Percentiles rank a stretch among this genome's conserved stretches.
Conservation (phyloP, 768 basidiomycete genomes). For the Dacryopinax primogenitus region DNA sequence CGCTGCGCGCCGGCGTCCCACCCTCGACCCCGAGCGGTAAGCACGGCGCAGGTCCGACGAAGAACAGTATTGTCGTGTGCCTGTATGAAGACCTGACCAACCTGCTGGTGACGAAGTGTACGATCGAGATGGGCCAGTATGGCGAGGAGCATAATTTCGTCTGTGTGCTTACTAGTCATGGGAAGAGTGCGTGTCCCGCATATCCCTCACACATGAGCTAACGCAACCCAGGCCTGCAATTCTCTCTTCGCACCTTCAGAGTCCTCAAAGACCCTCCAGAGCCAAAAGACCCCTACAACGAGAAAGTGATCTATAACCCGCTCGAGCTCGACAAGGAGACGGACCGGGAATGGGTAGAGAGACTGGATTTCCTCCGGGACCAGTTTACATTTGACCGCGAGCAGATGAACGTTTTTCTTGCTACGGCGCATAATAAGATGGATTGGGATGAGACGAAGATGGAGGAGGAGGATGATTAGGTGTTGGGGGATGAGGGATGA, state of each 20-base stretch:
- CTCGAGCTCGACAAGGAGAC: slow-evolving; percentile 50
- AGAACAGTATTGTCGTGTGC: slow-evolving; percentile 45
- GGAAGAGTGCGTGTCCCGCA: slow-evolving; percentile 18
- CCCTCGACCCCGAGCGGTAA: background rate
- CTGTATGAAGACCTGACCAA: slow-evolving; percentile 84
- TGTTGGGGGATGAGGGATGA: background rate
- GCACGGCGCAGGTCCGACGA: slow-evolving; percentile 33
- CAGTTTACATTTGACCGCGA: slow-evolving; percentile 56
- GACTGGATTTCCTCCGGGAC: slow-evolving; percentile 46
- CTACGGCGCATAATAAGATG: slow-evolving; percentile 36
- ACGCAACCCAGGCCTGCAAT: slow-evolving; percentile 40
- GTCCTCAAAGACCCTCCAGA: slow-evolving; percentile 28
- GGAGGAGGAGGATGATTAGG: slow-evolving; percentile 1
- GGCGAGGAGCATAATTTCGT: slow-evolving; percentile 49
- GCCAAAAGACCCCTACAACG: slow-evolving; percentile 26
- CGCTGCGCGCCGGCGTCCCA: background rate
- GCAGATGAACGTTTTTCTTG: slow-evolving; percentile 56
- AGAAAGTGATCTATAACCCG: slow-evolving; percentile 50
- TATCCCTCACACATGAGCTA: background rate
- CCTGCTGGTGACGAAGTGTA: slow-evolving; percentile 54
- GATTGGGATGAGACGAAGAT: slow-evolving; percentile 1
- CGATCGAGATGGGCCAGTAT: slow-evolving; percentile 33
- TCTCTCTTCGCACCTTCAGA: slow-evolving; percentile 41
- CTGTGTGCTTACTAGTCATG: slow-evolving; percentile 52
- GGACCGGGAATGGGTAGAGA: slow-evolving; percentile 38